Percentiles rank a stretch among this genome's conserved stretches.
phyloP scores from a whole-genome alignment of 1,139 yeast species.

The Yamadazyma jaroonii region DNA sequence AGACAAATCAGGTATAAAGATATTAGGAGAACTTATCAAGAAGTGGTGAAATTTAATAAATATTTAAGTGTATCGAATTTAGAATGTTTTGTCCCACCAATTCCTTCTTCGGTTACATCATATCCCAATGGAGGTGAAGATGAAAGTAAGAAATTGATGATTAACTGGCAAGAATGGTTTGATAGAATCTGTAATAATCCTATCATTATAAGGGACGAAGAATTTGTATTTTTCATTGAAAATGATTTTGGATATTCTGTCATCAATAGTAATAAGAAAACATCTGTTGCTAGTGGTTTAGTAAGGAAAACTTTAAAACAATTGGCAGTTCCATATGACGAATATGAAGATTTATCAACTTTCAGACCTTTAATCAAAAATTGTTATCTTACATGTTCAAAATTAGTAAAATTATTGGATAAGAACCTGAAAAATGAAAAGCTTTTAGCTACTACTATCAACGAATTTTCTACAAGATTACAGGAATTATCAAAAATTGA shows the following conservation, averaged over 20 bases:
- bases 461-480: constrained; percentile 65
- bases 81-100: constrained; percentile 90
- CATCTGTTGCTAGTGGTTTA: constrained; percentile 75
- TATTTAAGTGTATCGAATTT: constrained; percentile 78
- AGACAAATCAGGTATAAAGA: constrained; percentile 71
- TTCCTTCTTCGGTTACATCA: constrained; percentile 72
- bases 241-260: constrained; percentile 83
- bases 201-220: constrained; percentile 79
- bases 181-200: constrained; percentile 73
- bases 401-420: constrained; percentile 54
- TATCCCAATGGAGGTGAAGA: constrained; percentile 85
- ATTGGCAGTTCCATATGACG: constrained; percentile 88
- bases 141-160: constrained; percentile 57
- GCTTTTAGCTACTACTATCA: constrained; percentile 53
- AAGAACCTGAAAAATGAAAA: constrained; percentile 54
- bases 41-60: constrained; percentile 71
- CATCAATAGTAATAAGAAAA: constrained; percentile 51
- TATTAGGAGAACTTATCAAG: constrained; percentile 77
- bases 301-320: constrained; percentile 88
- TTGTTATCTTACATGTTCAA: constrained; percentile 61
- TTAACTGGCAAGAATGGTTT: constrained; percentile 82
- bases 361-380: constrained; percentile 85
- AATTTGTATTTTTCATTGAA: constrained; percentile 82
- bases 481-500: constrained; percentile 50
- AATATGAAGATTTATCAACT: constrained; percentile 71